phyloP scores from a whole-genome alignment of 768 basidiomycete species.

The Phylloporus arenicola region DNA sequence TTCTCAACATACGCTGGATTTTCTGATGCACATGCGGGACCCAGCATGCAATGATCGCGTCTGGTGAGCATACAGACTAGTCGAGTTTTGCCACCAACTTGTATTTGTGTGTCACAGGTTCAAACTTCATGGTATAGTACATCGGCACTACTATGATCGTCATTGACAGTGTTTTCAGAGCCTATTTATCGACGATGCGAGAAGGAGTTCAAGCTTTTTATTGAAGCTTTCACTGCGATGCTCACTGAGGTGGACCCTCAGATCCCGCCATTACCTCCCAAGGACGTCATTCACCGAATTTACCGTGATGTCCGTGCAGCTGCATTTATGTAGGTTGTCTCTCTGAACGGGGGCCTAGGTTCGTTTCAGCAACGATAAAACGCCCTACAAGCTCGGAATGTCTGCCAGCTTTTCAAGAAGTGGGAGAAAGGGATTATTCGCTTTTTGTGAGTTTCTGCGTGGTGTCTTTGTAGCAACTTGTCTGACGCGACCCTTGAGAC shows the following conservation, averaged over 20 bases:
- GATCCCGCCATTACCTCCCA: conserved; percentile 83
- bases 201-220: conserved; percentile 83
- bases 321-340: not conserved
- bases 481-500: conserved; percentile 20
- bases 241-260: conserved; percentile 73
- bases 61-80: conserved; percentile 45
- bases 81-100: not conserved
- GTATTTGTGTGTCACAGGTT: conserved; percentile 53
- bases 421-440: conserved; percentile 87
- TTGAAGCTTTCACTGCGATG: conserved; percentile 62
- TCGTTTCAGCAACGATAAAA: conserved; percentile 91
- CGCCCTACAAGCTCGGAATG: conserved; percentile 85
- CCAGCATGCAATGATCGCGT: conserved; percentile 79
- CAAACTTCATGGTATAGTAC: conserved; percentile 59
- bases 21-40: conserved; percentile 62
- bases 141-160: not conserved
- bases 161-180: conserved; percentile 14
- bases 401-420: conserved; percentile 84
- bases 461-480: not conserved
- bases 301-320: conserved; percentile 68
- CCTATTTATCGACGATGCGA: conserved; percentile 51
- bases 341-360: conserved; percentile 41
- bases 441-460: conserved; percentile 56
- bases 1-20: conserved; percentile 80
- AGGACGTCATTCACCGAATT: conserved; percentile 88